A percentile compares a stretch with the other conserved stretches of the same genome.
Evolutionary conservation across 768 basidiomycete species (phyloP).

Genomic region (Tylopilus felleus): DNA sequence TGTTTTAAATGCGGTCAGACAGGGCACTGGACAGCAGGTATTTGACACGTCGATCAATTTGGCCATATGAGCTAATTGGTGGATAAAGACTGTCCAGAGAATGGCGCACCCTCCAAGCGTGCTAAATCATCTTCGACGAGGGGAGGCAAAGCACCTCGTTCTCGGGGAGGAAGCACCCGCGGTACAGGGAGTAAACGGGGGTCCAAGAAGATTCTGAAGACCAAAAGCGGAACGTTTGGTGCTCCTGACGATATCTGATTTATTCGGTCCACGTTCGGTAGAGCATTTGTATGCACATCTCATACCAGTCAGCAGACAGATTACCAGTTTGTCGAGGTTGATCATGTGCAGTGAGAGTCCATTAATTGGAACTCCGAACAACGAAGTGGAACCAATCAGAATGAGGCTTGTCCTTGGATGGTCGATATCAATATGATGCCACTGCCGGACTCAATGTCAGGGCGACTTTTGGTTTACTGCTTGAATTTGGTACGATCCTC

Average conservation of each 20-base stretch:
- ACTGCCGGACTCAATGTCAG: no score
- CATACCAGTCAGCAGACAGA: background rate
- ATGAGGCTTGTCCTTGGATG: no score
- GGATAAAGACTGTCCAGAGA: constrained; percentile 24
- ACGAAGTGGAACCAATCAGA: no score
- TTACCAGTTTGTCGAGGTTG: background rate
- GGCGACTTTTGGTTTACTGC: no score
- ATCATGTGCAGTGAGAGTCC: no score
- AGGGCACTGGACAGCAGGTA: constrained; percentile 65
- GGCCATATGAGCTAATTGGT: background rate
- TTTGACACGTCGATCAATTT: background rate
- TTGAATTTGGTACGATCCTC: no score
- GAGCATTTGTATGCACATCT: background rate
- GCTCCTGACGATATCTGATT: constrained; percentile 30
- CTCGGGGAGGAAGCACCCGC: constrained; percentile 23
- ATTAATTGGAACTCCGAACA: no score
- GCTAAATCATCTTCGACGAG: constrained; percentile 25
- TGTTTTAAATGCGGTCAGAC: constrained; percentile 55
- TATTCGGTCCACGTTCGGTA: no score
- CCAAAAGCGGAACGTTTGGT: constrained; percentile 33
- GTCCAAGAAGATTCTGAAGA: constrained; percentile 29
- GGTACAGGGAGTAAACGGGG: constrained; percentile 23
- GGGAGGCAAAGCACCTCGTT: constrained; percentile 22
- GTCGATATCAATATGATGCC: no score
- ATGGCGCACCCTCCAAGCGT: constrained; percentile 27